A percentile compares a stretch with the other conserved stretches of the same genome.
phyloP scores from a whole-genome alignment of 2,329 filamentous ascomycete species.

The Cladosporium austrohemisphaericum region DNA sequence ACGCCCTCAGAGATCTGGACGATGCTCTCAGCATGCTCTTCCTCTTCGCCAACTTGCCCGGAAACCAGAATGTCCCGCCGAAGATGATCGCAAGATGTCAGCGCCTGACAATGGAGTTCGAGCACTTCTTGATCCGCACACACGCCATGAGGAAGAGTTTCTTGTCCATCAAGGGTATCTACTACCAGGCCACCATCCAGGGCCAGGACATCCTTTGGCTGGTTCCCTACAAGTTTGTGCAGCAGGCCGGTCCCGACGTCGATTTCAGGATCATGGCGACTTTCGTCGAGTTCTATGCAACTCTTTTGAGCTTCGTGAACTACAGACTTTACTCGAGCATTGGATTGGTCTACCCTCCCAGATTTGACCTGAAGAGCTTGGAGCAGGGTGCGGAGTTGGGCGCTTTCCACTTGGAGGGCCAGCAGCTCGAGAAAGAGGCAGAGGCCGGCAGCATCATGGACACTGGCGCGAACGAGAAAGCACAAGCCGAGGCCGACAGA shows the following conservation, averaged over 20 bases:
- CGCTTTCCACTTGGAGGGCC: slow-evolving; percentile 85
- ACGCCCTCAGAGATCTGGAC: slow-evolving; percentile 89
- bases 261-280: slow-evolving; percentile 99
- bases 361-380: slow-evolving; percentile 82
- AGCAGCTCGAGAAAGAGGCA: slow-evolving; percentile 45
- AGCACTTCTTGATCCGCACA: slow-evolving; percentile 93
- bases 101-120: slow-evolving; percentile 87
- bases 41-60: slow-evolving; percentile 93
- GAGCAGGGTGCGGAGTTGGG: slow-evolving; percentile 85
- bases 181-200: slow-evolving; percentile 96
- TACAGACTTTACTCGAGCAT: slow-evolving; percentile 88
- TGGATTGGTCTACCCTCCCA: slow-evolving; percentile 91
- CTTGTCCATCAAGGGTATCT: slow-evolving; percentile 97
- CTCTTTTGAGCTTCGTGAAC: slow-evolving; percentile 91
- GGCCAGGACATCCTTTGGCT: slow-evolving; percentile 97
- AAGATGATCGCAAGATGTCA: slow-evolving; percentile 97
- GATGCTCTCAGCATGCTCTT: slow-evolving; percentile 97
- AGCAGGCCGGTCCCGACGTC: slow-evolving; percentile 86
- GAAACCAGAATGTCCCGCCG: slow-evolving; percentile 80
- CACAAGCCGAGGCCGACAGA: slow-evolving; percentile 48
- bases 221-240: slow-evolving; percentile 96
- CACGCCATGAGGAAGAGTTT: slow-evolving; percentile 93
- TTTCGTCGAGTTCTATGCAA: slow-evolving; percentile 98
- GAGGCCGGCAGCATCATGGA: slow-evolving; percentile 26
- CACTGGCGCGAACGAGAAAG: slow-evolving; percentile 35